Conservation (phyloP, 495 filamentous ascomycete genomes). For the Tetracladium marchalianum region DNA sequence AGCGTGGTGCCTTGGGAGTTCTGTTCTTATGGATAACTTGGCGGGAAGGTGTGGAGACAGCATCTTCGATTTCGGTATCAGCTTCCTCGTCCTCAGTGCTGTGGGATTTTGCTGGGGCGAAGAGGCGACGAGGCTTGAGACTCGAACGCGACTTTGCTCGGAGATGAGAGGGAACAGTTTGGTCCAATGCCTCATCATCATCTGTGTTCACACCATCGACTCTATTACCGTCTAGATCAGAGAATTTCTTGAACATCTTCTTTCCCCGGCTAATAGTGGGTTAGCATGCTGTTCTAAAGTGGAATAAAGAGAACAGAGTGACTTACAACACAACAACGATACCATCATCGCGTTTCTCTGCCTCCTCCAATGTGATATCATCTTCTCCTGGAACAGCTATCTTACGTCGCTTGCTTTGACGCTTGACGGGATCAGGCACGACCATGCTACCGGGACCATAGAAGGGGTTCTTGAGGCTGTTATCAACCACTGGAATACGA, state of each 20-base stretch:
- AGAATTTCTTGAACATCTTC: slow-evolving; percentile 67
- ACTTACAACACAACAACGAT: slow-evolving; percentile 85
- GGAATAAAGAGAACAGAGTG: background rate
- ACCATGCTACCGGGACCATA: slow-evolving; percentile 31
- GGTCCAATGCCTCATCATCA: slow-evolving; percentile 34
- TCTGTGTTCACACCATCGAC: slow-evolving; percentile 13
- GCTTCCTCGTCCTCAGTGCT: slow-evolving; percentile 27
- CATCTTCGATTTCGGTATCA: slow-evolving; percentile 48
- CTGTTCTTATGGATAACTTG: slow-evolving; percentile 21
- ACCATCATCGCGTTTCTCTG: slow-evolving; percentile 60
- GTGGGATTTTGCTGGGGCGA: slow-evolving; percentile 43
- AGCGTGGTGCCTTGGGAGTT: slow-evolving; percentile 41
- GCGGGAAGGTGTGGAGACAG: slow-evolving; percentile 25
- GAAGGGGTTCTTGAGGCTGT: slow-evolving; percentile 67
- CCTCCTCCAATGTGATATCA: slow-evolving; percentile 48
- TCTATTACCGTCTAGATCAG: slow-evolving; percentile 20
- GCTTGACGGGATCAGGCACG: slow-evolving; percentile 28
- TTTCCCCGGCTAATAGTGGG: slow-evolving; percentile 65
- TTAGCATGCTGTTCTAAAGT: slow-evolving; percentile 20
- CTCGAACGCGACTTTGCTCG: slow-evolving; percentile 58
- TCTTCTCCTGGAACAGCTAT: slow-evolving; percentile 40
- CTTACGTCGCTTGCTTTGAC: slow-evolving; percentile 26
- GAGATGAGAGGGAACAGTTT: slow-evolving; percentile 25
- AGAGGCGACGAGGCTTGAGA: slow-evolving; percentile 79
- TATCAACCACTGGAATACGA: slow-evolving; percentile 63